Evolutionary conservation across 129 eudicot species (phyloP).

Genomic region (Artemisia argyi): DNA sequence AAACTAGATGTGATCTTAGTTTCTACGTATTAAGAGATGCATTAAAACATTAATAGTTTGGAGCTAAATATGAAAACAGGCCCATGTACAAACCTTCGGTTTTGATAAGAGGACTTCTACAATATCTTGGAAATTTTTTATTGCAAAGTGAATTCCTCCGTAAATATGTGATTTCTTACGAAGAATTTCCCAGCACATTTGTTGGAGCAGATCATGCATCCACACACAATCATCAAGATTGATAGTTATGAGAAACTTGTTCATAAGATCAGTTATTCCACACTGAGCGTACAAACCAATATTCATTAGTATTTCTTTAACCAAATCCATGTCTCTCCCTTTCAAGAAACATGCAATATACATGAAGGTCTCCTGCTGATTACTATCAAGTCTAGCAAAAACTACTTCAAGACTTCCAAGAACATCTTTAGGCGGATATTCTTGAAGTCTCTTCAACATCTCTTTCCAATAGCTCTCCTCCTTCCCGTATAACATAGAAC

Average conservation of each 20-base stretch:
- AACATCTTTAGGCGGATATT: slow-evolving; percentile 1
- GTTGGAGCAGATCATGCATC: slow-evolving; percentile 12
- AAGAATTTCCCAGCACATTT: slow-evolving; percentile 4
- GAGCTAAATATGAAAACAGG: too few species aligned
- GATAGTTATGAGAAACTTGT: slow-evolving; percentile 14
- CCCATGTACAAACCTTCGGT: too few species aligned
- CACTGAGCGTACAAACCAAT: slow-evolving; percentile 2
- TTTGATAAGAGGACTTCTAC: neutral
- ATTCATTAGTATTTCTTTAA: neutral
- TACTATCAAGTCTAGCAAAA: slow-evolving; percentile 9
- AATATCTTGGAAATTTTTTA: neutral
- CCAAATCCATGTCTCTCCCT: neutral
- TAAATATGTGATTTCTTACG: neutral
- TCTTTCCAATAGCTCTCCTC: neutral
- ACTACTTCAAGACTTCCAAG: slow-evolving; percentile 16
- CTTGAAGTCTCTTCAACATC: neutral
- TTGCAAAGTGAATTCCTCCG: neutral
- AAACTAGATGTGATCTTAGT: too few species aligned
- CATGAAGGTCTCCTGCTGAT: slow-evolving; percentile 16
- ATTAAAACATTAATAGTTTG: too few species aligned
- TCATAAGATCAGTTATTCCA: neutral
- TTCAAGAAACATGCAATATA: slow-evolving; percentile 34
- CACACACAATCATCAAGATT: neutral
- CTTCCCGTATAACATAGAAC: slow-evolving; percentile 8
- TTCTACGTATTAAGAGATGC: too few species aligned